These are phyloP conservation scores for Stephanodiscus triporus DNA, from an alignment of 108 stramenopile species.

Conservation along the genomic window DNA sequence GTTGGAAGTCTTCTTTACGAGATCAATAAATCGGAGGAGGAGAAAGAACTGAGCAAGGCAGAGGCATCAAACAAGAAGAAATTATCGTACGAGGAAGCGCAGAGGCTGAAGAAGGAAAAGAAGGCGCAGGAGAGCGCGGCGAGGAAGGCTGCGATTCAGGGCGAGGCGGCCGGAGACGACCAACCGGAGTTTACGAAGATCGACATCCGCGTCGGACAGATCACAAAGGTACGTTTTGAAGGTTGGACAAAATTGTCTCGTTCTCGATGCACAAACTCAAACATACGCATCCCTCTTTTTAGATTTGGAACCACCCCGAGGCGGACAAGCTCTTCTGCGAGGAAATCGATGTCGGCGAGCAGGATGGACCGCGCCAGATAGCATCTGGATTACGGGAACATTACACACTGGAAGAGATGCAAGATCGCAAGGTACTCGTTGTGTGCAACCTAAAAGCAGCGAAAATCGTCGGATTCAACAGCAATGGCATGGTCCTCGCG, in stretches of 20 bases:
- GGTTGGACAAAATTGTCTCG: no score
- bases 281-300: neutral
- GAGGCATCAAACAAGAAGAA: constrained; percentile 75
- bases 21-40: constrained; percentile 65
- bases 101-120: constrained; percentile 83
- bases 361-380: constrained; percentile 80
- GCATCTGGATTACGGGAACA: constrained; percentile 88
- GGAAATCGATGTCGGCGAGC: constrained; percentile 90
- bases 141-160: constrained; percentile 52
- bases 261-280: neutral
- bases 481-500: constrained; percentile 91
- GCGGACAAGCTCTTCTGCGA: constrained; percentile 94
- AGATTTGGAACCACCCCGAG: constrained; percentile 92
- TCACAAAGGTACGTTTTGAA: constrained; percentile 60
- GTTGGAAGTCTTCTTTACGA: constrained; percentile 82
- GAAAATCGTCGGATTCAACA: constrained; percentile 87
- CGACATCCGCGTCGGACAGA: constrained; percentile 88
- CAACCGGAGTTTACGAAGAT: constrained; percentile 91
- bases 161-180: constrained; percentile 33
- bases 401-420: constrained; percentile 88
- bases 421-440: constrained; percentile 86
- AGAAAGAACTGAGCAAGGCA: constrained; percentile 62
- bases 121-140: constrained; percentile 71
- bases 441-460: constrained; percentile 93
- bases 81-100: constrained; percentile 73